Evolutionary conservation across 2,329 filamentous ascomycete species (phyloP), one percentile per base, ranked within the genome.

Genomic region (Diplocarpon rosae): DNA sequence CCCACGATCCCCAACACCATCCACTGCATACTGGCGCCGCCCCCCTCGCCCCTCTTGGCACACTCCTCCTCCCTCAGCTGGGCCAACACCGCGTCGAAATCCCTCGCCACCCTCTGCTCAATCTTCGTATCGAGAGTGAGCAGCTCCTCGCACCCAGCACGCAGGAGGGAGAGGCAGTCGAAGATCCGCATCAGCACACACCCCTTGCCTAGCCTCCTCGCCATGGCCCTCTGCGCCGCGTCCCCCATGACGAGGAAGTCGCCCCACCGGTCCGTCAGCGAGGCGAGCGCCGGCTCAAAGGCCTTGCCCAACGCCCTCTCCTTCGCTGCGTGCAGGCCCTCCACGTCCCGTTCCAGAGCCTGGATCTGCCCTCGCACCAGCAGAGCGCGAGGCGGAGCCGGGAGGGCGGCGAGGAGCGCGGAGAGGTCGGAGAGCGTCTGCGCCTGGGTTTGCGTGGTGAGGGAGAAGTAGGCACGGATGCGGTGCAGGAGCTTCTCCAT

Each of bases 111-210:
- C 4, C 30, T 12, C 7, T 6, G 5, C 12, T 29, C 24, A 15
- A 41, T 28, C 30, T n/a, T 14, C 13, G 5, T 1, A 34, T 41
- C 39, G 1, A 41, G 8, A 15, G 3, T 16, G 5, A 41, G 17
- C 16, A 41, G 16, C 13, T 41, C 30, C 5, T 41, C 39, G 33
- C 30, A 24, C 12, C 16, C 39, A 9, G 39, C 31, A 4, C 39
- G 13, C 17, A 34, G 20, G 2, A 9, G 12, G 12, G 16, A 33
- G 8, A 41, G 12, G 4, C 17, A 5, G 15, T 32, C 20, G n/a
- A 41, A 41, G 14, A 41, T 41, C 17, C 31, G 31, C 39, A 41
- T 41, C 13, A 41, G 28, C 6, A 17, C 5, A 33, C 30, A 41
- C 5, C 12, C 16, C 7, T 10, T 14, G 1, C 9, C 12, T 6